Percentiles rank a stretch among this genome's conserved stretches.
These are phyloP conservation scores for Metschnikowia dekortorum DNA, from an alignment of 805 yeast genomes.

Conservation along the genomic window DNA sequence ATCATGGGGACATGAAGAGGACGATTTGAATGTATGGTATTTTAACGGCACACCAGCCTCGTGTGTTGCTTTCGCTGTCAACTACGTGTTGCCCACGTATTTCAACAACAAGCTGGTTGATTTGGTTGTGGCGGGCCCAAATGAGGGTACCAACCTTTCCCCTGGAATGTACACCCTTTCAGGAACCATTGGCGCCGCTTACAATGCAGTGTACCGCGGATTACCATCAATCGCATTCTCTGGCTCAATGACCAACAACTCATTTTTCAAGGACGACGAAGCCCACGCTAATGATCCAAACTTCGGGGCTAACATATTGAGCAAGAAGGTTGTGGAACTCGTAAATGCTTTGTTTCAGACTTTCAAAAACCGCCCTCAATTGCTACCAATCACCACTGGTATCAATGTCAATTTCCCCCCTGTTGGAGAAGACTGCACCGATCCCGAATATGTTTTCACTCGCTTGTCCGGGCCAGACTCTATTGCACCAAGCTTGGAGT, in stretches of 20 bases:
- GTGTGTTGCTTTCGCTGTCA: conserved; percentile 25
- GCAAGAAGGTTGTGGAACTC: conserved; percentile 23
- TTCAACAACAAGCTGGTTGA: conserved; percentile 21
- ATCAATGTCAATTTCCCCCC: conserved; percentile 25
- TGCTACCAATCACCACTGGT: conserved; percentile 21
- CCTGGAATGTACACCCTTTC: conserved; percentile 26
- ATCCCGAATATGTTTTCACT: conserved; percentile 41
- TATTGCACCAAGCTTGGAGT: conserved; percentile 26
- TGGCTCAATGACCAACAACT: conserved; percentile 24
- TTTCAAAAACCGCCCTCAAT: conserved; percentile 12
- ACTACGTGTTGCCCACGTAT: conserved; percentile 21
- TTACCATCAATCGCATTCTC: conserved; percentile 25
- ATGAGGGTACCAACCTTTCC: conserved; percentile 27
- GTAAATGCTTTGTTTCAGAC: conserved; percentile 17
- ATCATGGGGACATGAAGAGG: conserved; percentile 51
- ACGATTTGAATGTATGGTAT: conserved; percentile 30
- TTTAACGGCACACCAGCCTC: conserved; percentile 27
- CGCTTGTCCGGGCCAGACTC: conserved; percentile 44
- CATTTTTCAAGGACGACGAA: conserved; percentile 23
- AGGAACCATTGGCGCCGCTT: conserved; percentile 26
- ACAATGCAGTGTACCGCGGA: conserved; percentile 24
- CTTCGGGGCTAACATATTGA: conserved; percentile 24
- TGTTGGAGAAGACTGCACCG: conserved; percentile 29
- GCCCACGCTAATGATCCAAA: conserved; percentile 15
- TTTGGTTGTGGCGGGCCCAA: conserved; percentile 26